A percentile compares a stretch with the other conserved stretches of the same genome.
phyloP scores from a whole-genome alignment of 345 rosid genomes.

The Citropsis articulata region DNA sequence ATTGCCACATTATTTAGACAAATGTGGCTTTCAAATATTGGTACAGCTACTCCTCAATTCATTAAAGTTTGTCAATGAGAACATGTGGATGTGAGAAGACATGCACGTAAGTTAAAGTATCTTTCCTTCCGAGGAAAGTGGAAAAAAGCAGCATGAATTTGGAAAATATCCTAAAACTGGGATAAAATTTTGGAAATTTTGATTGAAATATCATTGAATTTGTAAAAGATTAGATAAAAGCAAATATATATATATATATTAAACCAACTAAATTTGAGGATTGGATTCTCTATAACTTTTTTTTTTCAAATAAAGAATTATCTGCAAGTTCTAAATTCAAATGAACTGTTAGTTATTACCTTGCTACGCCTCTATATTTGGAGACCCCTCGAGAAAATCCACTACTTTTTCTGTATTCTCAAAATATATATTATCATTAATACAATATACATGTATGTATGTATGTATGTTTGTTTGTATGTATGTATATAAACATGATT shows the following conservation, averaged over 20 bases:
- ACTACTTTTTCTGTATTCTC: constrained; percentile 69
- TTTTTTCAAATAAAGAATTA: too few species aligned
- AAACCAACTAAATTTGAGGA: neutral
- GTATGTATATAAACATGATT: neutral
- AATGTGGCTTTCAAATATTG: neutral
- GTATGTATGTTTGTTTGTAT: too few species aligned
- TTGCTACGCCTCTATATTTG: constrained; percentile 92
- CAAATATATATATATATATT: too few species aligned
- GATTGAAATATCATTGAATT: too few species aligned
- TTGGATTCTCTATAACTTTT: neutral
- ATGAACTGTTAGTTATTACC: constrained; percentile 35
- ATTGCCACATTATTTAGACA: neutral
- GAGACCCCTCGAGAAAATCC: constrained; percentile 97
- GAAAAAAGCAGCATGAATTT: too few species aligned
- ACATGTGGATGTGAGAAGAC: neutral
- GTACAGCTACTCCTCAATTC: neutral
- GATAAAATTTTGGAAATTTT: neutral
- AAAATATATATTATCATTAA: neutral
- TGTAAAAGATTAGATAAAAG: too few species aligned
- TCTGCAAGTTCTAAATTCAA: neutral
- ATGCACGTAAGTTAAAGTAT: neutral
- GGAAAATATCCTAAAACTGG: neutral
- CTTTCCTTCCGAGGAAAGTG: too few species aligned
- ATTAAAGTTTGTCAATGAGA: neutral
- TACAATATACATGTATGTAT: too few species aligned